A percentile compares a stretch with the other conserved stretches of the same genome.
phyloP scores from a whole-genome alignment of 163 green algal genomes.

The Smithsoniella earleae region DNA sequence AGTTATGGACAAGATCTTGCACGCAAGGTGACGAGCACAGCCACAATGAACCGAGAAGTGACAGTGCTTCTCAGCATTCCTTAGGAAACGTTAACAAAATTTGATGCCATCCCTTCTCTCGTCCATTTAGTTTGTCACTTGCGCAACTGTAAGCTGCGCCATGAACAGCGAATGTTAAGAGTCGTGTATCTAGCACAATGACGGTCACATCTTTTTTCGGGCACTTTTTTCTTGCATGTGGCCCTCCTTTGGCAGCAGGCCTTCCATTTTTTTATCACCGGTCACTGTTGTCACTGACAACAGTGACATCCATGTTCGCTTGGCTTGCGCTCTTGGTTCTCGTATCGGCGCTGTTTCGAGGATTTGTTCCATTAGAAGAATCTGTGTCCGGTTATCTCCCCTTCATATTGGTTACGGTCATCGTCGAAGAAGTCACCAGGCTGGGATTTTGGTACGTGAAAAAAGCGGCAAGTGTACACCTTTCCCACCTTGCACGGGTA shows the following conservation, averaged over 20 bases:
- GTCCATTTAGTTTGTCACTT: no score
- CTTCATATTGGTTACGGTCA: not conserved
- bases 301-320: slow-evolving; percentile 22
- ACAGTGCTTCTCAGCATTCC: no score
- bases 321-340: slow-evolving; percentile 23
- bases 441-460: slow-evolving; percentile 24
- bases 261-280: slow-evolving; percentile 20
- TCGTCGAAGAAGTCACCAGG: not conserved
- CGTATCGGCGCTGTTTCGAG: slow-evolving; percentile 21
- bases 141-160: no score
- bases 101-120: no score
- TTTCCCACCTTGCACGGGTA: not conserved
- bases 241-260: slow-evolving; percentile 22
- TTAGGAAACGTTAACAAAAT: no score
- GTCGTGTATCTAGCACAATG: slow-evolving; percentile 21
- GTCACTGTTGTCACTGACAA: slow-evolving; percentile 8
- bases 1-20: no score
- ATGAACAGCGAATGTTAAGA: not conserved
- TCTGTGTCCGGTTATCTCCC: not conserved
- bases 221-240: slow-evolving; percentile 26
- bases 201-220: slow-evolving; percentile 1
- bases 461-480: not conserved
- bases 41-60: no score
- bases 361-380: slow-evolving; percentile 22
- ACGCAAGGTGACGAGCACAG: no score